Evolutionary conservation across 2,329 filamentous ascomycete species (phyloP).

Genomic region (Blastomyces parvus): DNA sequence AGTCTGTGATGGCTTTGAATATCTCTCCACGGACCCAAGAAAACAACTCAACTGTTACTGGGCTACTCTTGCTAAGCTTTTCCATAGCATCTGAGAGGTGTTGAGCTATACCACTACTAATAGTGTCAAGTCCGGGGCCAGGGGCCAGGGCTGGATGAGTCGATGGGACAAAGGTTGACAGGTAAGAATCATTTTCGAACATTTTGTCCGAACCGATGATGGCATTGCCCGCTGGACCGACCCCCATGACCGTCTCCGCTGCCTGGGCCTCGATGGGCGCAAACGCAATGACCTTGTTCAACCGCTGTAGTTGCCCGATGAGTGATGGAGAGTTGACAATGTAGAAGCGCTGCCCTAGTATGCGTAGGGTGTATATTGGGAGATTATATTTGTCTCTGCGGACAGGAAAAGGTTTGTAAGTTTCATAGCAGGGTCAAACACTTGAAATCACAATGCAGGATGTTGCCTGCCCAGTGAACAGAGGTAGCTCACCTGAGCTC

Average conservation of each 20-base stretch:
- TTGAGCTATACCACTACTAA: not conserved
- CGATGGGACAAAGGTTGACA: not conserved
- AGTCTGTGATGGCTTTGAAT: conserved; percentile 24
- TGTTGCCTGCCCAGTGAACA: not conserved
- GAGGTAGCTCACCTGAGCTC: not conserved
- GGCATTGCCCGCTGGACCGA: conserved; percentile 15
- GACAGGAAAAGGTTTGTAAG: not conserved
- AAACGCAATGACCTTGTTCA: conserved; percentile 31
- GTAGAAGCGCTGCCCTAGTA: conserved; percentile 37
- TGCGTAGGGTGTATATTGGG: conserved; percentile 35
- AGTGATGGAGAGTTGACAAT: conserved; percentile 32
- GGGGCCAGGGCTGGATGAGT: not conserved
- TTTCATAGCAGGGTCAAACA: not conserved
- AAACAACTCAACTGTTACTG: not conserved
- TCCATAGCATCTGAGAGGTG: not conserved
- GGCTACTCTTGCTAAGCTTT: not conserved
- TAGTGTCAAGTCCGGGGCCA: not conserved
- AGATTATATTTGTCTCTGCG: conserved; percentile 8
- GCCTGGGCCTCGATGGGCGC: conserved; percentile 31
- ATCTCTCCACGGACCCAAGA: not conserved
- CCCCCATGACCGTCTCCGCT: conserved; percentile 23
- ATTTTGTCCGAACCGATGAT: not conserved
- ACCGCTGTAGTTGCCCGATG: conserved; percentile 33
- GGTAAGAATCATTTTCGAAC: conserved; percentile 1
- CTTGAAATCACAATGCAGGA: not conserved